Evolutionary conservation across 139 green algal species (phyloP).

Genomic region (Zygnema circumcarinatum): DNA sequence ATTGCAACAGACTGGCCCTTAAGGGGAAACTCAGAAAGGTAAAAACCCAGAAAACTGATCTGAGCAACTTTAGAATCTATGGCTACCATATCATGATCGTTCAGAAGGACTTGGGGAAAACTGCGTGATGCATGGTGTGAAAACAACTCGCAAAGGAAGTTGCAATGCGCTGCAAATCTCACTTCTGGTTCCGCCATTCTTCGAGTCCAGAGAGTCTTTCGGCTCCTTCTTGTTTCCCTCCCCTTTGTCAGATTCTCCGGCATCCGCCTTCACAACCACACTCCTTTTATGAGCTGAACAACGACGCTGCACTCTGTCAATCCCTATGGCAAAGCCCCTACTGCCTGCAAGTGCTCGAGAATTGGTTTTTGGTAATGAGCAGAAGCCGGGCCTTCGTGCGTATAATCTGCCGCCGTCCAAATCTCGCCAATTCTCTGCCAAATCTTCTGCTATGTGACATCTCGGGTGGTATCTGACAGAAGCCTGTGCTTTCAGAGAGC

Average conservation of each 20-base stretch:
- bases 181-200: neutral
- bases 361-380: too few species aligned
- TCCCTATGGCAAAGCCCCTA: too few species aligned
- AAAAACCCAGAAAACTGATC: neutral
- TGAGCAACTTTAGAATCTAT: neutral
- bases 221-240: neutral
- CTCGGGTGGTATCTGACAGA: too few species aligned
- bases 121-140: neutral
- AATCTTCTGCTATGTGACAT: too few species aligned
- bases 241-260: neutral
- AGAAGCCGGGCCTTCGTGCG: too few species aligned
- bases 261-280: neutral
- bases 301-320: too few species aligned
- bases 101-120: neutral
- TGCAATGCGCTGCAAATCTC: neutral
- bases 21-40: neutral
- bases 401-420: too few species aligned
- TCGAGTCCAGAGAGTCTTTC: neutral
- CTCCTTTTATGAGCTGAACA: too few species aligned
- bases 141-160: neutral
- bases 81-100: neutral
- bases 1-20: neutral
- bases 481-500: too few species aligned
- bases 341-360: too few species aligned
- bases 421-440: too few species aligned